Percentiles rank a stretch among this genome's conserved stretches.
These are phyloP conservation scores for Aspergillus terreus DNA, from an alignment of 2,329 filamentous ascomycete genomes.

Conservation along the genomic window DNA sequence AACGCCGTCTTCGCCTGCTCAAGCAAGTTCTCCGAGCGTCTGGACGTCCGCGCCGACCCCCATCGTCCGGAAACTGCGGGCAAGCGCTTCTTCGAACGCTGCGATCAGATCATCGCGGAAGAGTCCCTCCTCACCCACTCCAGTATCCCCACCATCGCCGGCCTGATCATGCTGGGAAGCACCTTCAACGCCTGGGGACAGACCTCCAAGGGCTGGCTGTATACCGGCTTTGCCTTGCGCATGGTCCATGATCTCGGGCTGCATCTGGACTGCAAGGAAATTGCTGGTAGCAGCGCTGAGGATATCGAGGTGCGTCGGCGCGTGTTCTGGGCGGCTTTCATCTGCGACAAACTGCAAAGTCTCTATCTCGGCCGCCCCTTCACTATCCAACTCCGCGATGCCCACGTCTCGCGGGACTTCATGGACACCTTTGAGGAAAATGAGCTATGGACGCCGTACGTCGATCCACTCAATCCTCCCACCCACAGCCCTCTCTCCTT, in stretches of 20 bases:
- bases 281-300: constrained; percentile 11
- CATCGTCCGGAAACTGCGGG: constrained; percentile 49
- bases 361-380: constrained; percentile 53
- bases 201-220: constrained; percentile 42
- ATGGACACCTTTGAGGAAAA: constrained; percentile 29
- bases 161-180: not conserved
- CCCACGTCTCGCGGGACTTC: constrained; percentile 26
- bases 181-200: constrained; percentile 6
- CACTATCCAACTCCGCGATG: constrained; percentile 26
- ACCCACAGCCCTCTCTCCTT: not conserved
- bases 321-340: constrained; percentile 32
- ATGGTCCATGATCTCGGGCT: constrained; percentile 53
- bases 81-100: constrained; percentile 47
- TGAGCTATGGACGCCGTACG: constrained; percentile 23
- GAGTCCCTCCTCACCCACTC: not conserved
- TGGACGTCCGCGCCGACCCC: constrained; percentile 45
- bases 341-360: constrained; percentile 51
- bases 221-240: constrained; percentile 49
- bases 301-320: constrained; percentile 26
- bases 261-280: constrained; percentile 33
- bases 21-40: constrained; percentile 46
- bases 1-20: constrained; percentile 50
- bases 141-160: constrained; percentile 4
- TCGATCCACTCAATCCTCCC: not conserved
- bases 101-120: constrained; percentile 31